These are phyloP conservation scores for Pyrenochaeta sp. DNA, from an alignment of 2,329 filamentous ascomycete species.

Conservation along the genomic window DNA sequence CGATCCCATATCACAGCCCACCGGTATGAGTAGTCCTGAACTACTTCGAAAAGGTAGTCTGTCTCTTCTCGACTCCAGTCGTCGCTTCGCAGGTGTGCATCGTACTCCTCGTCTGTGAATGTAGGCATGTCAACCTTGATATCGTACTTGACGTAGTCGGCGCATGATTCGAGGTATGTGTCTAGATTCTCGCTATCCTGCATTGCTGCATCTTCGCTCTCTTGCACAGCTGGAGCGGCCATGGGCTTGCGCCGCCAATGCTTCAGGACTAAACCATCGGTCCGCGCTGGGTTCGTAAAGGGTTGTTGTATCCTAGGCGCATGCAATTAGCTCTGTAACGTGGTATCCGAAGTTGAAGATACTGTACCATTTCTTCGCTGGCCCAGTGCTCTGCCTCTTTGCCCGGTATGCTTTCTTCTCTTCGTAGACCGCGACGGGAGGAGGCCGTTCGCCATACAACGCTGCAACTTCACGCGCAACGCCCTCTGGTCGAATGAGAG, in stretches of 20 bases:
- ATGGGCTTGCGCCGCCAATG: conserved; percentile 79
- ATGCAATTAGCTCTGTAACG: conserved; percentile 15
- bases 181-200: conserved; percentile 46
- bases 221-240: conserved; percentile 37
- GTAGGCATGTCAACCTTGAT: conserved; percentile 78
- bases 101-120: conserved; percentile 90
- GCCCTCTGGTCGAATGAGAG: conserved; percentile 42
- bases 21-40: conserved; percentile 81
- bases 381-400: conserved; percentile 50
- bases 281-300: conserved; percentile 81
- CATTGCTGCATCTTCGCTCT: conserved; percentile 43
- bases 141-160: conserved; percentile 85
- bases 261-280: conserved; percentile 73
- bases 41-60: conserved; percentile 83
- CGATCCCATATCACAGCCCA: conserved; percentile 94
- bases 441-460: conserved; percentile 51
- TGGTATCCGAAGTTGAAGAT: background rate
- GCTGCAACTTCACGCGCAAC: conserved; percentile 53
- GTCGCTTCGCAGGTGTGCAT: conserved; percentile 72
- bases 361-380: conserved; percentile 50
- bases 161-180: conserved; percentile 56
- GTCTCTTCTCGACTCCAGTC: conserved; percentile 95
- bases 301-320: conserved; percentile 50
- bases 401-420: conserved; percentile 51
- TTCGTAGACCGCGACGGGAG: conserved; percentile 52